Evolutionary conservation across 257 asterid species (phyloP), one percentile per base, ranked within the genome.

Genomic region (Nyctanthes arbortristis): DNA sequence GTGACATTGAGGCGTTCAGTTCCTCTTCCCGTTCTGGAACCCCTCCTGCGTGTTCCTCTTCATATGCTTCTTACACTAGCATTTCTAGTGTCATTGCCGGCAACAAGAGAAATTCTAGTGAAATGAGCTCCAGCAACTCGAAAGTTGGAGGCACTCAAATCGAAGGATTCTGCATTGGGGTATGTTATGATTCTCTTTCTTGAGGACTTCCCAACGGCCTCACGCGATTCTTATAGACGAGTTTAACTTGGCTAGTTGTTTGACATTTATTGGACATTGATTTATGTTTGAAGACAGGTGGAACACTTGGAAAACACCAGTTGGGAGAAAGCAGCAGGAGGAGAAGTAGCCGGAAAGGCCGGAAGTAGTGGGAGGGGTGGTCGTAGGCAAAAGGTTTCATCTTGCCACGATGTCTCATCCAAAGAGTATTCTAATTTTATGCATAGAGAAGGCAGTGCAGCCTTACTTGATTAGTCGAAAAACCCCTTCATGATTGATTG

Each of bases 121-220:
- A 75, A 40, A 72, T 66, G 43, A 81, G 76, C 75, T 69, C 80
- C 0, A 68, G 43, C 59, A 64, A 57, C 36, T 70, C 61, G 52
- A 68, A 67, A 20, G 32, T 33, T 4, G 76, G 73, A 43, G 27
- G 59, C 47, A 62, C 69, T 33, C 83, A 69, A 10, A 76, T 74
- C 7, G 77, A 78, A 65, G 93, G 86, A 29, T 89, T 89, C 63
- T 83, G 93, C 71, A 34, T 79, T 0, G 92, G 94, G 80, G 91
- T 86, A 58, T 12, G 76, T 68, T 28, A 11, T n/a, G 11, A 25
- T 10, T 37, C 14, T 65, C 0, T 31, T 20, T 40, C 57, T 9
- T 12, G 5, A 5, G 54, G 20, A 20, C 28, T 6, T 47, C 47
- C 32, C 29, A 16, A 0, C 25, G 24, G 10, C 9, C 18, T 36